Conservation (phyloP, 139 green algal species). For the Trebouxia sp. region DNA sequence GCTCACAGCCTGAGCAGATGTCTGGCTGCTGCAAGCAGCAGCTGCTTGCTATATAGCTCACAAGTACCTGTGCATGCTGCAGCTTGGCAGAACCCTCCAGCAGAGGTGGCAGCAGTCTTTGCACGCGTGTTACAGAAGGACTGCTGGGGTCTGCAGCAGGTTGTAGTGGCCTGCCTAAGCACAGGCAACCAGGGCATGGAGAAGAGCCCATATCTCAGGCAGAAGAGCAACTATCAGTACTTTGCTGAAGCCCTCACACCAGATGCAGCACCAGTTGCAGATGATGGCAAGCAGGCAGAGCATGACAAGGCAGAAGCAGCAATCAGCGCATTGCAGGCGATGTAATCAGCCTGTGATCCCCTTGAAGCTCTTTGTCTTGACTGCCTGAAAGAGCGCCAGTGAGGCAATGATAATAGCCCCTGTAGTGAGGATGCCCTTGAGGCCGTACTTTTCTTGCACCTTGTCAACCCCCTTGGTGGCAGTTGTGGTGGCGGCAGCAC, state of each 20-base stretch:
- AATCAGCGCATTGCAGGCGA: no score
- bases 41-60: no score
- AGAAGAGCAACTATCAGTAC: no score
- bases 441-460: not conserved
- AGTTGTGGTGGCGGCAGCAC: not conserved
- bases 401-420: not conserved
- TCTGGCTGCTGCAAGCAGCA: no score
- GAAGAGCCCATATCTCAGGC: no score
- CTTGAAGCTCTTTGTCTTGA: slow-evolving; percentile 7
- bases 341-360: not conserved
- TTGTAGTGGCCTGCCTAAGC: not conserved
- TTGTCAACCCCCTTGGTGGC: slow-evolving; percentile 4
- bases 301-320: no score
- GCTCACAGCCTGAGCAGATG: no score
- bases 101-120: not conserved
- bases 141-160: not conserved
- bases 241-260: no score
- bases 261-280: no score
- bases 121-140: not conserved
- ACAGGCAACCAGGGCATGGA: not conserved
- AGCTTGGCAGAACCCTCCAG: not conserved
- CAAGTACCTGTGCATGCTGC: not conserved
- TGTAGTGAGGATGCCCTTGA: not conserved
- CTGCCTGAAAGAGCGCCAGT: not conserved
- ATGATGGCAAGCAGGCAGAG: no score